Evolutionary conservation across 495 filamentous ascomycete species (phyloP).

Genomic region (Cercophora scortea): DNA sequence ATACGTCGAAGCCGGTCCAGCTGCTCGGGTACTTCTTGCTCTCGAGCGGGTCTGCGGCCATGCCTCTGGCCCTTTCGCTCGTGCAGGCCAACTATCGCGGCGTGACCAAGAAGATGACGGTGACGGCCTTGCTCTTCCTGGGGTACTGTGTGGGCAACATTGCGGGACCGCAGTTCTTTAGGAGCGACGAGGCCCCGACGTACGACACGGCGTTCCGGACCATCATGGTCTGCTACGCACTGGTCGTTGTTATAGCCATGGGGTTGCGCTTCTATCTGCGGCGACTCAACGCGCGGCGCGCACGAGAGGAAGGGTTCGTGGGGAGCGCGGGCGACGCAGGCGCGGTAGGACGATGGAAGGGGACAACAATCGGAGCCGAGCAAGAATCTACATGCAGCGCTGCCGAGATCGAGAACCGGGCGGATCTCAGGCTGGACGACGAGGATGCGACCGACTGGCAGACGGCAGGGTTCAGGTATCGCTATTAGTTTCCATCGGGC

Average conservation of each 20-base stretch:
- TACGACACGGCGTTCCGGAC: constrained; percentile 57
- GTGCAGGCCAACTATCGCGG: constrained; percentile 23
- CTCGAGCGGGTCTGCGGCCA: not conserved
- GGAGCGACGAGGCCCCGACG: constrained; percentile 46
- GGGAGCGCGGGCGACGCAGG: not conserved
- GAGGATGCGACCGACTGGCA: not conserved
- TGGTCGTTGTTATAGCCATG: not conserved
- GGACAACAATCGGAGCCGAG: not conserved
- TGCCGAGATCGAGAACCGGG: not conserved
- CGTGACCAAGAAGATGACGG: constrained; percentile 31
- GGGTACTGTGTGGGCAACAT: constrained; percentile 59
- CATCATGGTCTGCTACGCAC: constrained; percentile 28
- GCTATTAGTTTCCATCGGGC: not conserved
- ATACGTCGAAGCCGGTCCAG: not conserved
- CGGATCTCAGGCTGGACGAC: not conserved
- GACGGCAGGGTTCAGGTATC: not conserved
- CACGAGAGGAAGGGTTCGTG: not conserved
- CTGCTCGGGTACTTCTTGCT: not conserved
- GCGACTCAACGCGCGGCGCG: not conserved
- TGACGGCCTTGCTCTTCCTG: constrained; percentile 42
- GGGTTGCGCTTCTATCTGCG: not conserved
- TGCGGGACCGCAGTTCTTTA: constrained; percentile 62
- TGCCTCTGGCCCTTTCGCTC: constrained; percentile 1
- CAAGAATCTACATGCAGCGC: not conserved
- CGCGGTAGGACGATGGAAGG: not conserved